These are phyloP conservation scores for Beauveria rudraprayagi DNA, from an alignment of 2,329 filamentous ascomycete species.

Conservation along the genomic window DNA sequence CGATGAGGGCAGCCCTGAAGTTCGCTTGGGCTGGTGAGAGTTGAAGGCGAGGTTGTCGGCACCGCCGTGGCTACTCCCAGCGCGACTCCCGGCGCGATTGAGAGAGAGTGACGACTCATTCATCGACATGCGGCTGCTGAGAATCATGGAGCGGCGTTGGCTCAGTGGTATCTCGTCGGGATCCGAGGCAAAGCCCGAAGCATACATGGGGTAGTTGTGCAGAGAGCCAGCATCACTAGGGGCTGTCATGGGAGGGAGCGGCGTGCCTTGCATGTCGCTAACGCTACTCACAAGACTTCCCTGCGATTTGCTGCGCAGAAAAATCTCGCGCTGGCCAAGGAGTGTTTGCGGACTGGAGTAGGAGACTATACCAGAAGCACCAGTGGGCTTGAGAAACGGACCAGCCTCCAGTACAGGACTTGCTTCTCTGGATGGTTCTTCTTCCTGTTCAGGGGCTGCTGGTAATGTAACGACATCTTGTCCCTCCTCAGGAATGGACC, in stretches of 20 bases:
- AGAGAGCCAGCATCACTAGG: conserved; percentile 36
- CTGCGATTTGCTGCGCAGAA: conserved; percentile 44
- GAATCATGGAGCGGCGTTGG: conserved; percentile 55
- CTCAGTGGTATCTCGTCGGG: conserved; percentile 65
- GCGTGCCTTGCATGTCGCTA: conserved; percentile 19
- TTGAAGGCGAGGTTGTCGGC: conserved; percentile 36
- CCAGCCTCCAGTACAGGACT: neutral
- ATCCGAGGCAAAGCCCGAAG: conserved; percentile 30
- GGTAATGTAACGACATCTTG: conserved; percentile 6
- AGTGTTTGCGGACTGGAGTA: conserved; percentile 47
- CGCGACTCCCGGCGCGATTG: neutral
- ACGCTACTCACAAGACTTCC: conserved; percentile 26
- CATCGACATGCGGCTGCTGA: conserved; percentile 34
- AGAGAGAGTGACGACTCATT: conserved; percentile 7
- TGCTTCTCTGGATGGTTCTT: conserved; percentile 1
- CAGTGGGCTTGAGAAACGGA: conserved; percentile 12
- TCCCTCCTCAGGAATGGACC: conserved; percentile 39
- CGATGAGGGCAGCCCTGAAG: conserved; percentile 32
- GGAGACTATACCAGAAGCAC: conserved; percentile 39
- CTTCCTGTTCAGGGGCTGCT: conserved; percentile 18
- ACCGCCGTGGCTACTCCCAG: conserved; percentile 16
- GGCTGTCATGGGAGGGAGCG: conserved; percentile 15
- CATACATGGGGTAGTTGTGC: conserved; percentile 27
- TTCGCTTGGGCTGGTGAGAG: conserved; percentile 47
- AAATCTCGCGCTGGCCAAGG: conserved; percentile 46